Conservation (phyloP, 225 moss, liverwort and hornwort species). For the Pleurozium schreberi region DNA sequence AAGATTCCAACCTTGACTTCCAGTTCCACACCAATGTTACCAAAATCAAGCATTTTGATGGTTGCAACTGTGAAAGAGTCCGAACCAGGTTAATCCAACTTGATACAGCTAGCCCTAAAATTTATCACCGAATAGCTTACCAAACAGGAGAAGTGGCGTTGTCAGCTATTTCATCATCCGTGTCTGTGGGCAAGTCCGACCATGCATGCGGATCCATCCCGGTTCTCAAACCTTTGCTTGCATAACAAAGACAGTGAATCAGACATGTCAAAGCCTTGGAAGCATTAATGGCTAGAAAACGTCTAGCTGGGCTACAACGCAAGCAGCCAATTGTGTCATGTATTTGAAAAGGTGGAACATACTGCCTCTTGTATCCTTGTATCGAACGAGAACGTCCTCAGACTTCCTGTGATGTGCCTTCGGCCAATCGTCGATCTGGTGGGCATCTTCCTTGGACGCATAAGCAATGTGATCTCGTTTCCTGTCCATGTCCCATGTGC, state of each 20-base stretch:
- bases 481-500: constrained; percentile 3
- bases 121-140: constrained; percentile 1
- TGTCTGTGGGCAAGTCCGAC: constrained; percentile 42
- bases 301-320: neutral
- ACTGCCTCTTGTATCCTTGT: constrained; percentile 34
- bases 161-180: constrained; percentile 31
- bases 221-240: constrained; percentile 18
- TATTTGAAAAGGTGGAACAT: neutral
- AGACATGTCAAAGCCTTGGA: neutral
- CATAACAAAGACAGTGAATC: neutral
- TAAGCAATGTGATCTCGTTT: constrained; percentile 22
- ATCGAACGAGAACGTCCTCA: constrained; percentile 33
- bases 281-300: neutral
- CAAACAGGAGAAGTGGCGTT: constrained; percentile 23
- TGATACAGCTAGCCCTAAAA: neutral
- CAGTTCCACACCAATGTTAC: neutral
- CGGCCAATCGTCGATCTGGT: constrained; percentile 35
- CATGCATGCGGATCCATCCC: constrained; percentile 31
- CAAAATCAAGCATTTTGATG: neutral
- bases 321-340: neutral
- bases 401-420: constrained; percentile 2
- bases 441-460: constrained; percentile 16
- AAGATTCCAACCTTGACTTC: neutral
- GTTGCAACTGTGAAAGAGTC: neutral
- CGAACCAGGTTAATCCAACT: neutral